Evolutionary conservation across 2,329 filamentous ascomycete genomes (phyloP).

Genomic region (Colletotrichum sansevieriae): DNA sequence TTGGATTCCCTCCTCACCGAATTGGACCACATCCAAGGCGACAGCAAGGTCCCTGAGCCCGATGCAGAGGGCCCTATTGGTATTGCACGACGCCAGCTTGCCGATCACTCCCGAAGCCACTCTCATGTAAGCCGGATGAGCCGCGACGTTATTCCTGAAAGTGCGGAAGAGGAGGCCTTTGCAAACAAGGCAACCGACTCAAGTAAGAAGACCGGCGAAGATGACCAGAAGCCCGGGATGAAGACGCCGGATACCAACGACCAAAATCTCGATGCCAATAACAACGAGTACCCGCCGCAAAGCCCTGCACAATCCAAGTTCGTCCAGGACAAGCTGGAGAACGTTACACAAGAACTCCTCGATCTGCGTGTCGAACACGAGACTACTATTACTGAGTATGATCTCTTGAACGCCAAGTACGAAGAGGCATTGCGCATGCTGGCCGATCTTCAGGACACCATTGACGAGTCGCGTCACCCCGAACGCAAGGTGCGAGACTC

Average conservation of each 20-base stretch:
- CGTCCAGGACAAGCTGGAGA: slow-evolving; percentile 92
- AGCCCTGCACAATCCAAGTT: slow-evolving; percentile 87
- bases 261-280: slow-evolving; percentile 29
- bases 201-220: slow-evolving; percentile 48
- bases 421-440: slow-evolving; percentile 87
- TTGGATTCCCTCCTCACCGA: slow-evolving; percentile 93
- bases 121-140: slow-evolving; percentile 62
- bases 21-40: slow-evolving; percentile 81
- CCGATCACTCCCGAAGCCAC: slow-evolving; percentile 66
- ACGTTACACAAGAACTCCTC: slow-evolving; percentile 90
- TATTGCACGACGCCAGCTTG: slow-evolving; percentile 57
- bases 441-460: slow-evolving; percentile 85
- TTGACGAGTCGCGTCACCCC: slow-evolving; percentile 82
- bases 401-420: slow-evolving; percentile 87
- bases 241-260: slow-evolving; percentile 35
- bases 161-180: slow-evolving; percentile 57
- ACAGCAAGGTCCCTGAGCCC: slow-evolving; percentile 59
- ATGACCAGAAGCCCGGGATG: slow-evolving; percentile 4
- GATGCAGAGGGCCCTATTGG: slow-evolving; percentile 55
- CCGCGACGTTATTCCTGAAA: slow-evolving; percentile 68
- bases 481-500: slow-evolving; percentile 66
- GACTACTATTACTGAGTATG: slow-evolving; percentile 82
- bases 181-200: slow-evolving; percentile 40
- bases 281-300: slow-evolving; percentile 62
- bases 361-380: slow-evolving; percentile 94